Base-by-base conservation (phyloP, 2,329 filamentous ascomycete genomes). In the Colletotrichum zoysiae region DNA sequence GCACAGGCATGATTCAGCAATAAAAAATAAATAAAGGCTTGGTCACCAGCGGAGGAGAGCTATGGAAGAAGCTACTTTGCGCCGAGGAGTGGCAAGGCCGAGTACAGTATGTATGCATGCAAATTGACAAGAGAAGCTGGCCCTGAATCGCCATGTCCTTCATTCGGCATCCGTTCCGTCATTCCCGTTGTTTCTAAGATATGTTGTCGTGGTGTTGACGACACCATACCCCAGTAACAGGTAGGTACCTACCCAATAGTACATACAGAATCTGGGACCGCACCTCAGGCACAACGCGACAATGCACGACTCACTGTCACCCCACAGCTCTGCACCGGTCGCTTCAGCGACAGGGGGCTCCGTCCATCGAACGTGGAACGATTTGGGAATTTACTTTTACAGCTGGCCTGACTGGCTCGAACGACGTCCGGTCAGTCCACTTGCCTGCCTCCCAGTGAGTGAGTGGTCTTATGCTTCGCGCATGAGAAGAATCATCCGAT, bases 401-500 rank as follows among this genome's bases (percentile, higher is more conserved):
- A 72, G 70, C 70, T 72, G 70, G 70, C 70, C 70, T 72, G 66
- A 72, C 59, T 65, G 66, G 66, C 70, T 72, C 65, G 65, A 69
- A 70, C 55, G 59, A 72, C 65, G 30, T 69, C 58, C 55, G 42
- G 70, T 71, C 70, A 71, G 69, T 71, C 59, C 69, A 71, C 64
- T 69, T 40, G 69, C 66, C 63, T 55, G 38, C 38, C 38, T 46
- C 48, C 50, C 23, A 42, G 70, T 71, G 70, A 42, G 70, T 71
- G 70, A 42, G 70, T 71, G 70, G 70, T 42, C 70, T 70, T 44
- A 72, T 72, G 55, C 70, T 23, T 70, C 40, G 69, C 56, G 42
- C 55, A 60, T 65, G 59, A 44, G 40, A 64, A 69, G 42, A 61
- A 72, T 70, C 70, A 60, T 72, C 66, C 70, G 70, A 72, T 70